Base-by-base conservation (phyloP, 495 filamentous ascomycete species). In the Durotheca rogersii region DNA sequence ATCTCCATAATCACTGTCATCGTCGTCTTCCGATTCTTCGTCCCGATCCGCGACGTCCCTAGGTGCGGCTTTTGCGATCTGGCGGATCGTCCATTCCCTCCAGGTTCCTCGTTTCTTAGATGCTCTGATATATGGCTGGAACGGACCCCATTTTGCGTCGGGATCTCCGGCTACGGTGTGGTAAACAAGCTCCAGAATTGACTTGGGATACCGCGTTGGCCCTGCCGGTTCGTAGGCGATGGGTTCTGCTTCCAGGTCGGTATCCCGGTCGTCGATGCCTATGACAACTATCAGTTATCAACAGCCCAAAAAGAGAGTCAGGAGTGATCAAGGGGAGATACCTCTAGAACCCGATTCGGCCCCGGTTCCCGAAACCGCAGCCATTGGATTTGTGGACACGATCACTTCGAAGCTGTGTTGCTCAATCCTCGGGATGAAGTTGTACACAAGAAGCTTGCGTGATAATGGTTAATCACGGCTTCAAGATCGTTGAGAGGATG, bases 61-160 rank as follows among this genome's bases (percentile, higher is more conserved):
- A 23, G 47, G 29, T 18, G 54, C 38, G 9, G 39, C 33, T n/a
- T 54, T 30, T 31, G 49, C 49, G 32, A 50, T 21, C 31, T 46
- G 17, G 12, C 42, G 9, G 37, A 55, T 41, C 27, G 38, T 3
- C 62, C 56, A 47, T 40, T 58, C 61, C 18, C 16, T 6, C 59
- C 51, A 56, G 6, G 30, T 33, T 1, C 40, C 38, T 21, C 47
- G 38, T 21, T 48, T 46, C 21, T 30, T 55, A 7, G 41, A 40
- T 16, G 45, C 51, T 19, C 59, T 38, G 19, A 65, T 33, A 16
- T 51, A 37, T 3, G 29, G 32, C 7, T 43, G 37, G 20, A 60
- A 62, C 1, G 52, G 47, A 2, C 55, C 55, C 58, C 59, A 65
- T 55, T 60, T 53, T 10, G 21, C 18, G 5, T 62, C 52, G 9